Evolutionary conservation across 1,284 basidiomycete genomes (phyloP).

Genomic region (Ustilago cynodontis): DNA sequence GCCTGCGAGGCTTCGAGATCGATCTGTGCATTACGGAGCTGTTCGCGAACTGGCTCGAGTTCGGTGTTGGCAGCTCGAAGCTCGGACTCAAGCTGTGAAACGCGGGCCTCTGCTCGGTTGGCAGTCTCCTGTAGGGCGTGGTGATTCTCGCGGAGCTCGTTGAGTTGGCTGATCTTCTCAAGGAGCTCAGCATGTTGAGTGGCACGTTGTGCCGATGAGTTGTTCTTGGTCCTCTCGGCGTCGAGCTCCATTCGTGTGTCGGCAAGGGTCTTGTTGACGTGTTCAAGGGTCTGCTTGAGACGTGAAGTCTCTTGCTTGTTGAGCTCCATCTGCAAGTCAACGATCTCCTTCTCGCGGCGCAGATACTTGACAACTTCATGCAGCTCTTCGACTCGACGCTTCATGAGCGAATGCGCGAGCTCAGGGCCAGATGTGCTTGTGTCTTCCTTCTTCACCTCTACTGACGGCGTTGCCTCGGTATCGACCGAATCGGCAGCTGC

Average conservation of each 20-base stretch:
- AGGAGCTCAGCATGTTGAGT: conserved; percentile 83
- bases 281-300: conserved; percentile 81
- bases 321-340: conserved; percentile 86
- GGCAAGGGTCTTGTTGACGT: conserved; percentile 78
- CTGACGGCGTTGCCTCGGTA: background rate
- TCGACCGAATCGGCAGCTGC: background rate
- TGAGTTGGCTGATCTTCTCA: conserved; percentile 87
- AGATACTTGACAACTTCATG: conserved; percentile 85
- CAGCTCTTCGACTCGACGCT: conserved; percentile 70
- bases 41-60: conserved; percentile 81
- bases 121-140: conserved; percentile 83
- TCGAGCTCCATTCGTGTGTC: conserved; percentile 74
- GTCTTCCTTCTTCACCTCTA: conserved; percentile 28
- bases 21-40: conserved; percentile 78
- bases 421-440: conserved; percentile 24
- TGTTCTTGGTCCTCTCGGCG: conserved; percentile 45
- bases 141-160: conserved; percentile 88
- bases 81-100: conserved; percentile 72
- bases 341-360: conserved; percentile 89
- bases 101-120: conserved; percentile 76
- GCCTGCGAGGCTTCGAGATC: conserved; percentile 80
- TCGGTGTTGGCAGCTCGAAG: conserved; percentile 73
- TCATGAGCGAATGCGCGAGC: conserved; percentile 40
- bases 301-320: conserved; percentile 85
- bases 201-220: conserved; percentile 74